Evolutionary conservation across 1,284 basidiomycete genomes (phyloP).

Genomic region (Puccinia hordei): DNA sequence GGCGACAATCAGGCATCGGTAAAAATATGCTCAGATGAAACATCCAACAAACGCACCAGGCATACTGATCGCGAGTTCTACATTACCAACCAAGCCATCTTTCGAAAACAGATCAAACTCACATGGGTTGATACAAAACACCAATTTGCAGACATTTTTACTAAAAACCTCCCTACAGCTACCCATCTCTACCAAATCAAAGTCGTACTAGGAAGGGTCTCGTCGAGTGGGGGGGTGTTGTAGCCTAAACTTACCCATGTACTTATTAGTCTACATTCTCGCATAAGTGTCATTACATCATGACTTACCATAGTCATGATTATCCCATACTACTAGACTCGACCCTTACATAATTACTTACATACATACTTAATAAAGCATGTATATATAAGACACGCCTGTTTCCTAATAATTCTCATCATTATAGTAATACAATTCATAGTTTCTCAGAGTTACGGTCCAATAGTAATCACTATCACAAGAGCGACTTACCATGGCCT

Average conservation of each 20-base stretch:
- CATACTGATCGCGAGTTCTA: background rate
- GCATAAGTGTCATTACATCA: too few species aligned
- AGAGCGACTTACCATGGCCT: slow-evolving; percentile 33
- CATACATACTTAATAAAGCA: too few species aligned
- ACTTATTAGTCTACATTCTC: too few species aligned
- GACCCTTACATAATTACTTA: too few species aligned
- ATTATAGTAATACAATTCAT: too few species aligned
- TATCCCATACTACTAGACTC: too few species aligned
- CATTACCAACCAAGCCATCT: background rate
- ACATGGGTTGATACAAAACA: background rate
- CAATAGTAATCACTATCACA: slow-evolving; percentile 46
- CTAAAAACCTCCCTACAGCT: background rate
- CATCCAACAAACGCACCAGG: background rate
- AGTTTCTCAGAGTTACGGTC: too few species aligned
- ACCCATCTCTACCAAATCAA: background rate
- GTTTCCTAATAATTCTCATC: too few species aligned
- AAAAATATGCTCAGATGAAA: background rate
- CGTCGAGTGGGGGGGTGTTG: background rate
- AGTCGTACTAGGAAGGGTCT: background rate
- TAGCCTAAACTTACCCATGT: too few species aligned
- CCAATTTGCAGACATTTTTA: background rate
- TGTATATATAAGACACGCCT: too few species aligned
- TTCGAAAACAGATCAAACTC: background rate
- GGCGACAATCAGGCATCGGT: background rate
- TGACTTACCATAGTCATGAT: too few species aligned